Evolutionary conservation across 495 filamentous ascomycete species (phyloP), one percentile per base, ranked within the genome.

Genomic region (Annulohypoxylon stygium): DNA sequence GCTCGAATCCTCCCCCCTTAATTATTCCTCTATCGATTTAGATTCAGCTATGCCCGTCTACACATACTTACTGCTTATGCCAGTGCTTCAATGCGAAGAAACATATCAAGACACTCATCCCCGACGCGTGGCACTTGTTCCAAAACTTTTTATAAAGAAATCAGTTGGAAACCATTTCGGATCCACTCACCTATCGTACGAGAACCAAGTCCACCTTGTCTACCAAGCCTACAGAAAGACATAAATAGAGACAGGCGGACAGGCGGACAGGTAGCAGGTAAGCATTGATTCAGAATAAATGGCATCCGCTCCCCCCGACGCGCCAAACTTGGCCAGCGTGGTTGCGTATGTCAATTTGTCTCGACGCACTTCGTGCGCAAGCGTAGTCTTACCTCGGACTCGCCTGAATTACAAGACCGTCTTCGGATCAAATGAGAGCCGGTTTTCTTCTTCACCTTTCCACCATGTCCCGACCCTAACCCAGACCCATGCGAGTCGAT

Each of bases 401-500:
- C 14, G 14, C 33, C 25, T 11, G 12, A 55, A 47, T 26, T 23
- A 10, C 23, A 58, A 7, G 26, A 26, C 51, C 18, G 39, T 16
- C 47, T 36, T 67, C 41, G 64, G 64, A 64, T 34, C 62, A 58
- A 45, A 34, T 43, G 25, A 18, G 12, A 34, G 51, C 59, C 41
- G 59, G 39, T 60, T 37, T 60, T 59, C n/a, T 59, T 23, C 6
- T 20, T 41, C 6, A 55, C n/a, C 25, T 59, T 26, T 62, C 30
- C 47, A 50, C 26, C 47, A 60, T 64, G 25, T 51, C 37, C 36
- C 34, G 43, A 47, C 57, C 37, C 39, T 67, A 61, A 64, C 69
- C 68, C 68, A 65, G 71, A 75, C 73, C 73, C 64, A 72, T 51
- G 10, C 54, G 37, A 48, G 61, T 69, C 63, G 65, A 69, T 71